phyloP scores from a whole-genome alignment of 2,329 filamentous ascomycete species.

The Dothiorella sarmentorum region DNA sequence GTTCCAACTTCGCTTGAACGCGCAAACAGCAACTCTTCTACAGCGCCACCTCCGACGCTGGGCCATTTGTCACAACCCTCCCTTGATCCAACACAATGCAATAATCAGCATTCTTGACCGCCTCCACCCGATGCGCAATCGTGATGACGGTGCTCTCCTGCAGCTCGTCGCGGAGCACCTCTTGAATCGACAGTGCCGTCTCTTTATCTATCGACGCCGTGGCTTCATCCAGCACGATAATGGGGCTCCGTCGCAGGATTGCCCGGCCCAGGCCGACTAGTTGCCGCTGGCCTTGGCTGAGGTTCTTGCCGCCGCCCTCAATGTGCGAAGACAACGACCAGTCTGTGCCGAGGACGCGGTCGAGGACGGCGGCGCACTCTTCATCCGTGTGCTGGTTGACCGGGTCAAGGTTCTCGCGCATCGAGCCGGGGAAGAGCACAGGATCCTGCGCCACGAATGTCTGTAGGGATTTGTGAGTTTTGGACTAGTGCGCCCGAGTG shows the following conservation, averaged over 20 bases:
- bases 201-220: constrained; percentile 63
- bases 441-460: constrained; percentile 67
- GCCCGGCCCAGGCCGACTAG: constrained; percentile 63
- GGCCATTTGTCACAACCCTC: constrained; percentile 40
- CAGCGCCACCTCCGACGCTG: constrained; percentile 29
- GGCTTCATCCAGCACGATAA: constrained; percentile 65
- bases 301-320: constrained; percentile 59
- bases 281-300: constrained; percentile 64
- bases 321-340: constrained; percentile 57
- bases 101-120: constrained; percentile 57
- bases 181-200: constrained; percentile 56
- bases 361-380: constrained; percentile 53
- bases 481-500: neutral
- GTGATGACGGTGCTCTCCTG: constrained; percentile 60
- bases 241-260: constrained; percentile 56
- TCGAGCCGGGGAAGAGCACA: constrained; percentile 60
- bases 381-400: constrained; percentile 54
- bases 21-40: neutral
- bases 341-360: constrained; percentile 49
- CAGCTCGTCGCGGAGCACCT: constrained; percentile 55
- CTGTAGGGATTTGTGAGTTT: neutral
- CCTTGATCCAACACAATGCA: constrained; percentile 54
- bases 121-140: constrained; percentile 63
- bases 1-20: too few species aligned
- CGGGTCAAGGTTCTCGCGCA: constrained; percentile 62